Evolutionary conservation across 805 yeast genomes (phyloP).

Genomic region (Myxozyma udenii): DNA sequence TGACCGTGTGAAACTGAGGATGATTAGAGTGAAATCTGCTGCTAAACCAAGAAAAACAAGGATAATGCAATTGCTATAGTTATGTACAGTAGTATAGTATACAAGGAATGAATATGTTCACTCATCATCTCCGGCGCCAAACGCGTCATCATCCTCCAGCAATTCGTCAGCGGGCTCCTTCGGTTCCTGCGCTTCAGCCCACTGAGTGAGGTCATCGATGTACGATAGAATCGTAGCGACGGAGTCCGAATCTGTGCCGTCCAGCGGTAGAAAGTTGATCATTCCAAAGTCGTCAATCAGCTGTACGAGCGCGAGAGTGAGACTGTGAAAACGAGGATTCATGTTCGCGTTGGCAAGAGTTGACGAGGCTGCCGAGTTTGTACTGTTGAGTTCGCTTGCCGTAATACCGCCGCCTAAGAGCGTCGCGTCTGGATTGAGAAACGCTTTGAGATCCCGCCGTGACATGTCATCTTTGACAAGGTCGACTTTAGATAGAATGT

Average conservation of each 20-base stretch:
- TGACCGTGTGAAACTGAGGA: too few species aligned
- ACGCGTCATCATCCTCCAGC: conserved; percentile 47
- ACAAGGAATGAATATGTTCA: background rate
- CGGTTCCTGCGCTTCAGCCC: conserved; percentile 96
- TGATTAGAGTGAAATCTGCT: too few species aligned
- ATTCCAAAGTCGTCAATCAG: conserved; percentile 96
- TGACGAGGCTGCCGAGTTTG: background rate
- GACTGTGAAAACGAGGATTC: conserved; percentile 62
- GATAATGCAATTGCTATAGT: too few species aligned
- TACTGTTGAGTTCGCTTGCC: conserved; percentile 32
- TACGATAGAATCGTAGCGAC: conserved; percentile 81
- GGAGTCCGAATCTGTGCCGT: conserved; percentile 69
- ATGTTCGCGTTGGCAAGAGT: conserved; percentile 47
- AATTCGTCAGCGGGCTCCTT: conserved; percentile 85
- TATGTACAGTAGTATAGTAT: background rate
- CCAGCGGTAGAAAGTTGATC: conserved; percentile 94
- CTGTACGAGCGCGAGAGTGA: conserved; percentile 80
- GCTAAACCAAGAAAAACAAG: too few species aligned
- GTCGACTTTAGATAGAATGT: conserved; percentile 82
- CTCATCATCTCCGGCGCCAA: background rate
- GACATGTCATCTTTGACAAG: conserved; percentile 69
- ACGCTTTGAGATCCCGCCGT: conserved; percentile 73
- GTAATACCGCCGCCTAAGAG: conserved; percentile 42
- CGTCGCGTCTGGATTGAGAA: conserved; percentile 87
- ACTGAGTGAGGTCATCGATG: conserved; percentile 95